phyloP scores from a whole-genome alignment of 805 yeast genomes.

The Candida insectorum region DNA sequence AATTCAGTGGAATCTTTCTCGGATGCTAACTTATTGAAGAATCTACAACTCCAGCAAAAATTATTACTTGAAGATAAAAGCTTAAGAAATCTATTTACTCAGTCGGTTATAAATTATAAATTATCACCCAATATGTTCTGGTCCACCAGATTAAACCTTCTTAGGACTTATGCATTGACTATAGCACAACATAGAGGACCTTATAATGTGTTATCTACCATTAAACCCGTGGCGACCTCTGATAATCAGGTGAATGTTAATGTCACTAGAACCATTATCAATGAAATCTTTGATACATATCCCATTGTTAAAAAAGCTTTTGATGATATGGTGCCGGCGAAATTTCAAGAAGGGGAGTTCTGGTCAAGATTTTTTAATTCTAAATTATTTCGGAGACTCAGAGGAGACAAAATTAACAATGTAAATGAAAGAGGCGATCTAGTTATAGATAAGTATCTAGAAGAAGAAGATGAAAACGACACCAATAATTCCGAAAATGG shows the following conservation, averaged over 20 bases:
- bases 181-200: conserved; percentile 86
- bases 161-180: conserved; percentile 83
- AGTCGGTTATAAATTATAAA: conserved; percentile 76
- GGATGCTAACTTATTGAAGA: conserved; percentile 55
- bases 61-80: conserved; percentile 65
- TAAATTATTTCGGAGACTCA: conserved; percentile 75
- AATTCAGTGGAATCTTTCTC: conserved; percentile 25
- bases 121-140: conserved; percentile 83
- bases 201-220: conserved; percentile 88
- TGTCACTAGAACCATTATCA: conserved; percentile 85
- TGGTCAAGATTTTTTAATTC: conserved; percentile 97
- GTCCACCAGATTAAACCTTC: conserved; percentile 73
- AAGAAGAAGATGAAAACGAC: conserved; percentile 23
- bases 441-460: conserved; percentile 77
- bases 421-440: conserved; percentile 78
- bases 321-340: conserved; percentile 80
- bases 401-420: conserved; percentile 80
- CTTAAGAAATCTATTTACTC: conserved; percentile 75
- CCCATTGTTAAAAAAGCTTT: conserved; percentile 89
- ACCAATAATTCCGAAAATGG: conserved; percentile 9
- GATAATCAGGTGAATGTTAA: conserved; percentile 93
- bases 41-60: conserved; percentile 75
- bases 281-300: conserved; percentile 85
- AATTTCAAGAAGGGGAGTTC: conserved; percentile 83
- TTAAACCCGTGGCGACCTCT: conserved; percentile 87